phyloP scores from a whole-genome alignment of 2,329 filamentous ascomycete genomes.

The Alternaria sp. region DNA sequence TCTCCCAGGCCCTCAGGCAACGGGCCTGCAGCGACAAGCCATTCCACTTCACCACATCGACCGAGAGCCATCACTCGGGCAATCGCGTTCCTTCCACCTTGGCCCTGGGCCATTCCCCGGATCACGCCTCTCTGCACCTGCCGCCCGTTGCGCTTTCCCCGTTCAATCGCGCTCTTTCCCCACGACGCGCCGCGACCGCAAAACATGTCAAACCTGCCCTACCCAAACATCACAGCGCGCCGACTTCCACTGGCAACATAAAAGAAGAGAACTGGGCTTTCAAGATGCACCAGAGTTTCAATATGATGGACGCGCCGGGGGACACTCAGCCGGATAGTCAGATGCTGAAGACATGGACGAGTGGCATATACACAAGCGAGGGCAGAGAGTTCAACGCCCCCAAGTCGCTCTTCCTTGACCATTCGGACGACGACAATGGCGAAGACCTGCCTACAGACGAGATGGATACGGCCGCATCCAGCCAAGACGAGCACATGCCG shows the following conservation, averaged over 20 bases:
- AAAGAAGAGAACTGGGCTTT: conserved; percentile 23
- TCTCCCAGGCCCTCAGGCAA: conserved; percentile 48
- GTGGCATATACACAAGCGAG: conserved; percentile 30
- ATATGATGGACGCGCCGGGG: conserved; percentile 48
- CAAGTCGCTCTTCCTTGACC: conserved; percentile 33
- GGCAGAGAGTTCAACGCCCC: conserved; percentile 16
- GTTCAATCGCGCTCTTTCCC: conserved; percentile 22
- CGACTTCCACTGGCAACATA: conserved; percentile 32
- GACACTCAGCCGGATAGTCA: conserved; percentile 60
- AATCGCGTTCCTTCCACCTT: conserved; percentile 19
- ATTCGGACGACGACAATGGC: conserved; percentile 23
- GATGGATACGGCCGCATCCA: conserved; percentile 34
- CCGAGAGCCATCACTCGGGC: conserved; percentile 25
- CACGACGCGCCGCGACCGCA: conserved; percentile 41
- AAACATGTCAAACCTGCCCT: conserved; percentile 44
- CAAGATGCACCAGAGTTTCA: conserved; percentile 51
- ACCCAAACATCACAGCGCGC: conserved; percentile 42
- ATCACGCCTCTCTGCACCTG: conserved; percentile 20
- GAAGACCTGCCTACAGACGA: conserved; percentile 30
- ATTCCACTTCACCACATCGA: conserved; percentile 37
- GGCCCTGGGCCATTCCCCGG: conserved; percentile 10
- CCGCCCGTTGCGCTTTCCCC: conserved; percentile 21
- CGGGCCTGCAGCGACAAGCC: conserved; percentile 37
- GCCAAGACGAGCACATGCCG: conserved; percentile 34
- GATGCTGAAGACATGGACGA: conserved; percentile 54